These are phyloP conservation scores for Cymodocea nodosa DNA, from an alignment of 116 monocot genomes.

Conservation along the genomic window DNA sequence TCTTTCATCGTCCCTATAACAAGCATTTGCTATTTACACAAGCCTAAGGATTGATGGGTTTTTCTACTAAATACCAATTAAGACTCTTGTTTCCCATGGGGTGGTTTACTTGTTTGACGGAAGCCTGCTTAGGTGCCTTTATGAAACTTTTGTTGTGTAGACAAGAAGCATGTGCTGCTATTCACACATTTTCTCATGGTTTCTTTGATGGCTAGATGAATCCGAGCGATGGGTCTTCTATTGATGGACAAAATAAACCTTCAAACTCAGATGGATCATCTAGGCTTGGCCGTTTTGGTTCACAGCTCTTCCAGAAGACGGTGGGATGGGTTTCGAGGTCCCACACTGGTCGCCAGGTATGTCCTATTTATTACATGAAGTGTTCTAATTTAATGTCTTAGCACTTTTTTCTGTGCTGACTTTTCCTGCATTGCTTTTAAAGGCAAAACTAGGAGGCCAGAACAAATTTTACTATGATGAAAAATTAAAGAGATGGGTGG, in stretches of 20 bases:
- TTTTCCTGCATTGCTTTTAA: background rate
- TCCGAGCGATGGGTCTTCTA: background rate
- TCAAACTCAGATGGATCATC: conserved; percentile 36
- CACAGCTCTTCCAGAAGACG: conserved; percentile 50
- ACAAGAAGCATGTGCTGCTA: no score
- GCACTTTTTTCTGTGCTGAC: no score
- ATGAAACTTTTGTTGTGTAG: no score
- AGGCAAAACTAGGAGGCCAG: conserved; percentile 86
- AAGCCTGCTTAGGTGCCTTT: no score
- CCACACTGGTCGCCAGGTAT: conserved; percentile 54
- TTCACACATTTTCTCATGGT: no score
- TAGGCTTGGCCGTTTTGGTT: conserved; percentile 59
- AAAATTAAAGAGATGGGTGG: conserved; percentile 94
- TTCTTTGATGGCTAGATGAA: no score
- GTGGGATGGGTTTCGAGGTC: conserved; percentile 67
- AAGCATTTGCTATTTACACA: no score
- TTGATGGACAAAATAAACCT: conserved; percentile 34
- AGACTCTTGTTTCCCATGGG: no score
- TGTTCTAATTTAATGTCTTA: background rate
- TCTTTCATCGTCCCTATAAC: no score
- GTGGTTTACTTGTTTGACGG: no score
- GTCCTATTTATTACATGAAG: background rate
- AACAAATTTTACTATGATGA: conserved; percentile 98
- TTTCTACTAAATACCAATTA: no score
- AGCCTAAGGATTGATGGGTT: no score